Base-by-base conservation (phyloP, 495 filamentous ascomycete species). In the Xylaria castorea region DNA sequence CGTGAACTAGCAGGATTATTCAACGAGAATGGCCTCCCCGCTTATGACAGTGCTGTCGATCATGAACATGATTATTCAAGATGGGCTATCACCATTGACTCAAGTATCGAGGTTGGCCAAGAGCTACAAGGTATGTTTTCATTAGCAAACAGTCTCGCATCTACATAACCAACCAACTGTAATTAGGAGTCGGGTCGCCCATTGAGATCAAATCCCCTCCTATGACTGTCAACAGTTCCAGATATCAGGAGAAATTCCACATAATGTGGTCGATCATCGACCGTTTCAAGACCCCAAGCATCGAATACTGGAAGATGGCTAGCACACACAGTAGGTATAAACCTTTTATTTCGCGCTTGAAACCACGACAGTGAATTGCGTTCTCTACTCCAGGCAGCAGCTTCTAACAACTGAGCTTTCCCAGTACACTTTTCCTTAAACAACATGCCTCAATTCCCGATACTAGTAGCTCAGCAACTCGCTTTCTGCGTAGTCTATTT, bases 401-500 rank as follows among this genome's bases (percentile, higher is more conserved):
- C 32, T 30, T 27, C 63, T 40, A 8, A 34, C 16, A 20, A 7
- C 5, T 1, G 44, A 16, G 20, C 12, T 9, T 40, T 55, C 34
- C 1, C 3, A 67, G 65, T 70, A 36, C 68, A 62, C 42, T 11
- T 70, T 7, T 70, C 68, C 8, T 3, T 61, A 11, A 16, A 32
- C 5, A 32, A 11, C 0, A 1, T 14, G 0, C 8, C 14, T 7
- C 18, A 3, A 8, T 62, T 70, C 5, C 68, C 68, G 14, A 5
- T 70, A 5, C 12, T 11, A 3, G 11, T 36, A 3, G 68, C 68
- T 1, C 68, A 62, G 27, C 60, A 70, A 18, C 68, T 70, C 16
- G 68, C 68, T 25, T 70, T 70, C 42, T 62, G 68, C 30, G 42
- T 70, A 7, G 11, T 70, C 20, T 70, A 70, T 40, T 70, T 62